Evolutionary conservation across 805 yeast species (phyloP).

Genomic region (Sugiyamaella chiloensis): DNA sequence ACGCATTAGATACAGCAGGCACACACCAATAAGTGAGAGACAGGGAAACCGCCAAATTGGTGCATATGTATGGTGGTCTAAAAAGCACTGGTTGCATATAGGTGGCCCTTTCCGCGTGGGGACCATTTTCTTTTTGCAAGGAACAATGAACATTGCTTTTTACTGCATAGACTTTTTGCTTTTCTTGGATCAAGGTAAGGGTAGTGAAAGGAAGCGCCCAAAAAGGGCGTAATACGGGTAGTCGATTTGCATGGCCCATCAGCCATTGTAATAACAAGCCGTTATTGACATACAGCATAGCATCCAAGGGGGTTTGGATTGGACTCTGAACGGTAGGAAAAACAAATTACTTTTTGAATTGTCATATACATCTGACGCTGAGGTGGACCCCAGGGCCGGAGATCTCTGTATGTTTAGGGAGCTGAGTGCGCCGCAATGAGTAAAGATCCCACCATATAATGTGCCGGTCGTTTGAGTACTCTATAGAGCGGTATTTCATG

Average conservation of each 20-base stretch:
- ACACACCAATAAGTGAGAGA: constrained; percentile 1
- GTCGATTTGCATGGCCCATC: neutral
- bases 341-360: neutral
- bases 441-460: no score
- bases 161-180: neutral
- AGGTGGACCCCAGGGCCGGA: neutral
- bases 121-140: no score
- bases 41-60: constrained; percentile 4
- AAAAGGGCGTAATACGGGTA: no score
- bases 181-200: no score
- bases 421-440: no score
- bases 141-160: no score
- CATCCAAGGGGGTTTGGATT: neutral
- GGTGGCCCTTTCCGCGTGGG: neutral
- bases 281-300: neutral
- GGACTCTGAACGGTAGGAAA: no score
- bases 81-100: neutral
- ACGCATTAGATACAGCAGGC: constrained; percentile 1
- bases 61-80: neutral
- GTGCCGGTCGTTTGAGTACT: no score
- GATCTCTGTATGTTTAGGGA: no score
- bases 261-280: neutral
- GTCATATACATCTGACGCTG: neutral
- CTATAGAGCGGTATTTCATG: no score
- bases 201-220: no score